Conservation (phyloP, 192 early-diverging fungal genomes). For the Paraglomus occultum region DNA sequence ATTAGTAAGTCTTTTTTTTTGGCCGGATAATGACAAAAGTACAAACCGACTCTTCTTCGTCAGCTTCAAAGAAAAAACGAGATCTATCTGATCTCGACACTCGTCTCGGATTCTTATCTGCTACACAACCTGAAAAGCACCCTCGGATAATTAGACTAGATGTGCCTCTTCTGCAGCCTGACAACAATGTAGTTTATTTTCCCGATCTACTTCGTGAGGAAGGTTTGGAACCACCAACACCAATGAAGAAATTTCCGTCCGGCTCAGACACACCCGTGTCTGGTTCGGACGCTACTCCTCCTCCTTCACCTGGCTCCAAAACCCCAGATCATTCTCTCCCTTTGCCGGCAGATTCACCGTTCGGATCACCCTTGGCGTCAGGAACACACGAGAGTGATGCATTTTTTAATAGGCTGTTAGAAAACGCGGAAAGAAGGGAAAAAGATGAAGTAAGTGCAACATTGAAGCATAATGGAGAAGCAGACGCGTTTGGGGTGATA, state of each 20-base stretch:
- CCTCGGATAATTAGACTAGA: slow-evolving; percentile 1
- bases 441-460: not conserved
- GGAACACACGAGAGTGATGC: not conserved
- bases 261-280: not conserved
- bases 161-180: not conserved
- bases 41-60: too few species aligned
- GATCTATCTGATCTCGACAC: too few species aligned
- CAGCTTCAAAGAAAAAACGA: too few species aligned
- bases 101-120: too few species aligned
- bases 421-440: not conserved
- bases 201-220: not conserved
- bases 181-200: slow-evolving; percentile 9
- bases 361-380: not conserved
- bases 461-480: not conserved
- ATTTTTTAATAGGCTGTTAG: not conserved
- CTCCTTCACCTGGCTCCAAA: not conserved
- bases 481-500: not conserved
- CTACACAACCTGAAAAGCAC: not conserved
- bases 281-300: not conserved
- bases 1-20: too few species aligned
- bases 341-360: not conserved
- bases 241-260: not conserved
- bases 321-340: not conserved
- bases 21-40: too few species aligned
- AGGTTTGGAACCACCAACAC: not conserved